A percentile compares a stretch with the other conserved stretches of the same genome.
Conservation (phyloP, 2,329 filamentous ascomycete genomes). For the Fusarium torreyae region DNA sequence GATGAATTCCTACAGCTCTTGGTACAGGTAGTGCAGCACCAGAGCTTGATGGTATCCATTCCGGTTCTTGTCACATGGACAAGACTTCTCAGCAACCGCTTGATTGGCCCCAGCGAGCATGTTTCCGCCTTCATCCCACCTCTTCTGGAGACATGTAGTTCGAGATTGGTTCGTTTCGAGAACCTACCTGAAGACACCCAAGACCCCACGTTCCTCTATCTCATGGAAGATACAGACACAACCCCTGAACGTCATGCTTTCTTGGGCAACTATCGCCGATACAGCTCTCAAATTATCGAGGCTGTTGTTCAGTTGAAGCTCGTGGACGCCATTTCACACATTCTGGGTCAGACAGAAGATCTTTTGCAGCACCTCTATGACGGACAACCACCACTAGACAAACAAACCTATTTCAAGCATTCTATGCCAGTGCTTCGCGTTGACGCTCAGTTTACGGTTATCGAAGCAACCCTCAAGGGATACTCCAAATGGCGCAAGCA, state of each 20-base stretch:
- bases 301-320: slow-evolving; percentile 85
- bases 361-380: slow-evolving; percentile 83
- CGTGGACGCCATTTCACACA: slow-evolving; percentile 88
- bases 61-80: slow-evolving; percentile 93
- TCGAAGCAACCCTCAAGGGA: slow-evolving; percentile 90
- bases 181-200: slow-evolving; percentile 85
- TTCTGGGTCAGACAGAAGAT: slow-evolving; percentile 83
- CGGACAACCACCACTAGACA: slow-evolving; percentile 75
- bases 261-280: slow-evolving; percentile 93
- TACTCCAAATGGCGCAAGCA: slow-evolving; percentile 81
- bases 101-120: slow-evolving; percentile 76
- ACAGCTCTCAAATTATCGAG: slow-evolving; percentile 90
- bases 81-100: slow-evolving; percentile 80
- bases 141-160: slow-evolving; percentile 86
- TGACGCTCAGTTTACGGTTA: slow-evolving; percentile 90
- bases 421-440: slow-evolving; percentile 82
- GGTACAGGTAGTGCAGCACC: slow-evolving; percentile 83
- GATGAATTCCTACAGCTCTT: slow-evolving; percentile 85
- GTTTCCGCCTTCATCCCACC: slow-evolving; percentile 77
- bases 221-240: slow-evolving; percentile 95
- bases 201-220: slow-evolving; percentile 83
- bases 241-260: slow-evolving; percentile 95
- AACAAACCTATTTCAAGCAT: slow-evolving; percentile 75
- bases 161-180: slow-evolving; percentile 89
- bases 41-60: slow-evolving; percentile 93